phyloP scores from a whole-genome alignment of 1,284 basidiomycete genomes.

The Ceratobasidium sp. region DNA sequence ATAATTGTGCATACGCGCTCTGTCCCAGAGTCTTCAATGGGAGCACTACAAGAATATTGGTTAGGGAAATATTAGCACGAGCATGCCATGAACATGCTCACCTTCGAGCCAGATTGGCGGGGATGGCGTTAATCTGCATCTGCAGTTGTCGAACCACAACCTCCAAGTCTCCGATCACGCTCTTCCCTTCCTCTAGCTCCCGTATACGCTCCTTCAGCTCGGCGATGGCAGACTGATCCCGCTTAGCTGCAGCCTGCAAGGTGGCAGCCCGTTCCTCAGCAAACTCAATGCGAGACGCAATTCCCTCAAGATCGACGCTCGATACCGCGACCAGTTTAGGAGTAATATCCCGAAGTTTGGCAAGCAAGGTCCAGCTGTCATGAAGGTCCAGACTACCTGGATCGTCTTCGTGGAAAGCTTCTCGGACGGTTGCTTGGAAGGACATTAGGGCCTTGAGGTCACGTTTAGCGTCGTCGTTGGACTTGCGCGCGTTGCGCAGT shows the following conservation, averaged over 20 bases:
- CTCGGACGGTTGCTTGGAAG: neutral
- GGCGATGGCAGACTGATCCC: neutral
- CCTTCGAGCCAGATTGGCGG: neutral
- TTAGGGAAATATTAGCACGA: neutral
- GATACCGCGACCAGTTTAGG: constrained; percentile 23
- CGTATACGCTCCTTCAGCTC: constrained; percentile 17
- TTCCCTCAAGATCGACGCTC: neutral
- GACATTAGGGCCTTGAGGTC: neutral
- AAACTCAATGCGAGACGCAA: constrained; percentile 2
- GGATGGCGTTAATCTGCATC: constrained; percentile 27
- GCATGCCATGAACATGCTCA: neutral
- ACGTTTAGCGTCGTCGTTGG: constrained; percentile 18
- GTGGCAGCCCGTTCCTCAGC: too few species aligned
- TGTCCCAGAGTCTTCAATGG: constrained; percentile 12
- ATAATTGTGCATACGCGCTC: constrained; percentile 30
- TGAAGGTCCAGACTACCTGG: neutral
- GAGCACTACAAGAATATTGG: neutral
- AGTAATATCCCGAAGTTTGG: constrained; percentile 27
- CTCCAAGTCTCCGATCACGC: constrained; percentile 23
- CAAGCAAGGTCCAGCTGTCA: constrained; percentile 13
- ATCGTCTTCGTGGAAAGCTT: constrained; percentile 9
- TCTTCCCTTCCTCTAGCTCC: constrained; percentile 32
- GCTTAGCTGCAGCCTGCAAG: too few species aligned
- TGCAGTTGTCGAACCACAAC: constrained; percentile 14
- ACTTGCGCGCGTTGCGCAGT: constrained; percentile 34